phyloP scores from a whole-genome alignment of 345 rosid genomes.

The Zanthoxylum bungeanum region DNA sequence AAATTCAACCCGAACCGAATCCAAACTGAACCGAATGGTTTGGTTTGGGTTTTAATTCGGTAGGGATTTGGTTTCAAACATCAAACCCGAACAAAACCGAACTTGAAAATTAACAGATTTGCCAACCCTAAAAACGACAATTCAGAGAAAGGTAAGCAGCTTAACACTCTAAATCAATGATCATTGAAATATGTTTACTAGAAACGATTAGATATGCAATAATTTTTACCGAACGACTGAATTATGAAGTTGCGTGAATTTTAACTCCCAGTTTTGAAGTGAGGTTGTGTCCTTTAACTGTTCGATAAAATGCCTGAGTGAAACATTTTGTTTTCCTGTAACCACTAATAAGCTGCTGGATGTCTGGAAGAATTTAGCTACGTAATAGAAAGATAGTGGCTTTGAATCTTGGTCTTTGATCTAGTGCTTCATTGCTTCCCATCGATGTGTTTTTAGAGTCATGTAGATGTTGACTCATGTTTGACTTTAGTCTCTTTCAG shows the following conservation, averaged over 20 bases:
- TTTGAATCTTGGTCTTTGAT: not conserved
- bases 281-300: not conserved
- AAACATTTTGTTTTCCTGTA: not conserved
- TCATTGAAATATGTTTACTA: not conserved
- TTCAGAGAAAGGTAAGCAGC: not conserved
- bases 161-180: not conserved
- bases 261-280: not conserved
- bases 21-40: too few species aligned
- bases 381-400: not conserved
- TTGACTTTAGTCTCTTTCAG: not conserved
- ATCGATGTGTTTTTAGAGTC: not conserved
- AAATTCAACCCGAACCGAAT: too few species aligned
- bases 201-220: not conserved
- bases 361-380: not conserved
- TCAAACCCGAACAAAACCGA: too few species aligned
- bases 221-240: not conserved
- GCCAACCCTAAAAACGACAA: too few species aligned
- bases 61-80: too few species aligned
- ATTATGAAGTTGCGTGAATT: not conserved
- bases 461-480: not conserved
- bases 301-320: constrained; percentile 7
- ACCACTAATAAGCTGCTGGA: not conserved
- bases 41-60: too few species aligned
- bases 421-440: not conserved
- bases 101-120: too few species aligned